Evolutionary conservation across 768 basidiomycete genomes (phyloP).

Genomic region (Dendrothele bispora): DNA sequence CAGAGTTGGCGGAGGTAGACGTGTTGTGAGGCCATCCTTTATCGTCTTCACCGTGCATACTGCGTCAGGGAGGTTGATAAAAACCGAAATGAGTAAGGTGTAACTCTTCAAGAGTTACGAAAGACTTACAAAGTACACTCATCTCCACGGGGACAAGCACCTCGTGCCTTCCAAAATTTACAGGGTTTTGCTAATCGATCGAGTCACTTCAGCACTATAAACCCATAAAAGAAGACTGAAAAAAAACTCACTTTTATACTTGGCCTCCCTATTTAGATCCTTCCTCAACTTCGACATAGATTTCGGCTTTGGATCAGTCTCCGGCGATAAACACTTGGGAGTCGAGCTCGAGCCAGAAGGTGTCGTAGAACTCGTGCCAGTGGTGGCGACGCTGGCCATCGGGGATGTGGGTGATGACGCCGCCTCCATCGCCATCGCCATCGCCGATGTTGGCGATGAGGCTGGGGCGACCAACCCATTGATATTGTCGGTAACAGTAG

Average conservation of each 20-base stretch:
- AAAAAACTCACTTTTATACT: constrained; percentile 40
- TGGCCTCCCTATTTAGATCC: constrained; percentile 17
- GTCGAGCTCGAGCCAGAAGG: neutral
- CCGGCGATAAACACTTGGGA: neutral
- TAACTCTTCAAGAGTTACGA: neutral
- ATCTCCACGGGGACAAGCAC: constrained; percentile 51
- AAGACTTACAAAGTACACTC: constrained; percentile 59
- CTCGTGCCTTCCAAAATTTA: constrained; percentile 47
- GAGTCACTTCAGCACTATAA: no score
- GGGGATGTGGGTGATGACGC: neutral
- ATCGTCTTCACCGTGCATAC: no score
- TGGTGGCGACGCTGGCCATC: neutral
- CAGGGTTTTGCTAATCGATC: constrained; percentile 71
- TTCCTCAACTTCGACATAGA: constrained; percentile 14
- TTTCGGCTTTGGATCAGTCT: constrained; percentile 12
- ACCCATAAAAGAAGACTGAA: neutral
- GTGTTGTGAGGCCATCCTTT: neutral
- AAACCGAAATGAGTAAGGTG: no score
- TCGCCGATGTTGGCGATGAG: no score
- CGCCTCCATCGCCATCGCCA: neutral
- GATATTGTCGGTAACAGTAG: no score
- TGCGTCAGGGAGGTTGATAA: no score
- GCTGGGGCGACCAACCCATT: no score
- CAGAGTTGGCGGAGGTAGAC: neutral
- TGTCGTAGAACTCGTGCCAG: neutral